Base-by-base conservation (phyloP, 192 early-diverging fungal species). In the Podila minutissima region DNA sequence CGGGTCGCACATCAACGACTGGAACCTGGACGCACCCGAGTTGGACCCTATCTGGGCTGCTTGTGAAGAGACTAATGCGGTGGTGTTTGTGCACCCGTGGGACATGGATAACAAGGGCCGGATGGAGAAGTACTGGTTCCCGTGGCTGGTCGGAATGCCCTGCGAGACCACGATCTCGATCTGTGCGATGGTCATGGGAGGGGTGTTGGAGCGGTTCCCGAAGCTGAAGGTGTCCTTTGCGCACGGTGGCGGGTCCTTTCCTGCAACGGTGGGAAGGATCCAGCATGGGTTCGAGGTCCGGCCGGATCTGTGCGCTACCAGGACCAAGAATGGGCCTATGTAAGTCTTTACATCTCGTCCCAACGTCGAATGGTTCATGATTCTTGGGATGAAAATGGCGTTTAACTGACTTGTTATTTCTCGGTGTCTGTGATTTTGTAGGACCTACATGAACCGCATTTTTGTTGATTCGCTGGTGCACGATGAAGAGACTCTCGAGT, bases 41-140 rank as follows among this genome's bases (percentile, higher is more conserved):
- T 74, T 92, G 50, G 88, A 92, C 61, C 85, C 84, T 13, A 77
- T 92, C 55, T 92, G 91, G 91, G 73, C 83, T 26, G 90, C 91
- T 26, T 90, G 89, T 59, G 91, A 92, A 68, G 90, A 90, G 69
- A 76, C 91, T 22, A 86, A 90, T 66, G 83, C 76, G 22, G 85
- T 84, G 15, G 82, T 92, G 29, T 92, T 92, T 86, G 81, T 92
- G 29, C 90, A 92, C 66, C 90, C 91, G 20, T 92, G 91, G 91
- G 90, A 91, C 64, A 91, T 89, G 86, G 84, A 88, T 57, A 78
- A 75, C 65, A 88, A 89, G 65, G 87, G 86, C 24, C 74, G 90
- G 29, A 89, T 89, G 90, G 84, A 86, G 49, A 91, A 91, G 63
- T 92, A 90, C 74, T 92, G 91, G 91, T 92, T 90, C 75, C 91